A percentile compares a stretch with the other conserved stretches of the same genome.
These are phyloP conservation scores for Ustilago sp. DNA, from an alignment of 1,284 basidiomycete species.

Conservation along the genomic window DNA sequence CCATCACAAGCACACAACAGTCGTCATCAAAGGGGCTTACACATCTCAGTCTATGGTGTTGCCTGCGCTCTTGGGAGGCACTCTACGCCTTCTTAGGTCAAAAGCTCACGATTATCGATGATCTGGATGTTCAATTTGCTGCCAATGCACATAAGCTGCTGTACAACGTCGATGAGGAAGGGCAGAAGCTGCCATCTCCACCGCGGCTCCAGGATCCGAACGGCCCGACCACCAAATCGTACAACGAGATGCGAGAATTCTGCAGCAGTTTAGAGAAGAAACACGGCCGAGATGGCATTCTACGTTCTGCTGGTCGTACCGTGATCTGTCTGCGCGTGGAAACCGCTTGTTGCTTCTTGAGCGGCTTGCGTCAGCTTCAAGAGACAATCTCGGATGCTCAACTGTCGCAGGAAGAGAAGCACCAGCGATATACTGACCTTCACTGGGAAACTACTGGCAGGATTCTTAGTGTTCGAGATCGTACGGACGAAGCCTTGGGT, in stretches of 20 bases:
- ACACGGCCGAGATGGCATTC: conserved; percentile 19
- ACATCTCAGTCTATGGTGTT: conserved; percentile 28
- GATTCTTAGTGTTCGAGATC: conserved; percentile 14
- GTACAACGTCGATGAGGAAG: conserved; percentile 19
- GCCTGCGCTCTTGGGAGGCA: conserved; percentile 18
- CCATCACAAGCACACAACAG: background rate
- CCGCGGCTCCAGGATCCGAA: conserved; percentile 18
- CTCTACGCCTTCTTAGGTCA: conserved; percentile 19
- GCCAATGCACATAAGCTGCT: background rate
- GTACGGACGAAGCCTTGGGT: conserved; percentile 13
- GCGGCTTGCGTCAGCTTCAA: conserved; percentile 7
- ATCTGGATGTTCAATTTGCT: conserved; percentile 4
- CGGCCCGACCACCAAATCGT: conserved; percentile 1
- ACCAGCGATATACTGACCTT: background rate
- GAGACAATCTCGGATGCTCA: background rate
- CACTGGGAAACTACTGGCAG: background rate
- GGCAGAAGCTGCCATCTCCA: conserved; percentile 3
- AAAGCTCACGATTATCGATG: conserved; percentile 5
- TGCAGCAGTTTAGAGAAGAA: conserved; percentile 12
- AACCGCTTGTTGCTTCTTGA: conserved; percentile 7
- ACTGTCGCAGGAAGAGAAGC: conserved; percentile 14
- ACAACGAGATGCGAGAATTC: conserved; percentile 21
- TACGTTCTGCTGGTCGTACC: conserved; percentile 30
- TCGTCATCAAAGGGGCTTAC: background rate
- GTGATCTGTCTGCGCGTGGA: conserved; percentile 14